Evolutionary conservation across 352 stramenopile genomes (phyloP), one percentile per base, ranked within the genome.

Genomic region (Hyaloperonospora brassicae): DNA sequence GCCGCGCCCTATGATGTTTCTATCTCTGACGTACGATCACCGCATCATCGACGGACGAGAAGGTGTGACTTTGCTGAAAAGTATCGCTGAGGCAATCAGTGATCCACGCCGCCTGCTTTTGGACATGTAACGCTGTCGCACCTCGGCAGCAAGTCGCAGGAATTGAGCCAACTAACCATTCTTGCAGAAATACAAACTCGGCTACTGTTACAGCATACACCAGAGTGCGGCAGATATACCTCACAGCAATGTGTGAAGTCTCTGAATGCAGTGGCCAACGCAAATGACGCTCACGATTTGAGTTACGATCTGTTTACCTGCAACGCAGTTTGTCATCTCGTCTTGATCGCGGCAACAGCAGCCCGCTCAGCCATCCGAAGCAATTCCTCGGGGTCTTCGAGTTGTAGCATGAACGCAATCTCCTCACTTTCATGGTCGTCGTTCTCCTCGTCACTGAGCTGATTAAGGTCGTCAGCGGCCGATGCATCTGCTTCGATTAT

Each of bases 21-120:
- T 99, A 42, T 97, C 97, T 43, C 82, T 99, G 43, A 99, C 96
- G 40, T 99, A 99, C 77, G 97, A 99, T 80, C 97, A 99, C 84
- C 88, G 97, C 62, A 87, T 99, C 62, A 98, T 99, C 64, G 97
- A 99, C 76, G 97, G 97, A 48, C 93, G 96, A 69, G 97, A 99
- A 79, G 95, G 92, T 55, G 97, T 99, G 50, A 99, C 96, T n/a
- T 97, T 99, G 81, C 84, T 99, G 55, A 98, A 98, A 78, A 97
- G 75, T 57, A 93, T 99, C 57, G 90, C 94, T n/a, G 90, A 98
- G 42, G 96, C 98, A 64, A 95, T 99, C 61, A 86, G 87, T 43
- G 93, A 99, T 73, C 96, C 97, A 30, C 72, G 79, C 17, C 87
- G 95, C 45, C 68, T 99, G 52, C 76, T 99, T 48, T 50, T 93